These are phyloP conservation scores for Diplodia mutila DNA, from an alignment of 2,329 filamentous ascomycete genomes.

Conservation along the genomic window DNA sequence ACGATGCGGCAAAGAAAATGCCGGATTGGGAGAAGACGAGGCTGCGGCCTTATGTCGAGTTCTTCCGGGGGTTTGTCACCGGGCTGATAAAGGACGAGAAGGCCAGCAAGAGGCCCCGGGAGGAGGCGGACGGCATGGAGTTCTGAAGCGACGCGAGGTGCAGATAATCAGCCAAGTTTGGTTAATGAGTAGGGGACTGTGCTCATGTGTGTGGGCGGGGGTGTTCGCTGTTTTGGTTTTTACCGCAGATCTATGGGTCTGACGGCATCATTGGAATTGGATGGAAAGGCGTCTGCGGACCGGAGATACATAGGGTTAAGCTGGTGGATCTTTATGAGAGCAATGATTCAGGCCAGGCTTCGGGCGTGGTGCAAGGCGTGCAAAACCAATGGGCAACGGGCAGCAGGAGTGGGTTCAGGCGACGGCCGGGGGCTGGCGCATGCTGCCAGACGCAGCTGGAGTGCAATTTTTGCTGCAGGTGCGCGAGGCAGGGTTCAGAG, in stretches of 20 bases:
- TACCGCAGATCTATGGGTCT: slow-evolving; percentile 21
- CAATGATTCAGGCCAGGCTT: slow-evolving; percentile 14
- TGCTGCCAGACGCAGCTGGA: neutral
- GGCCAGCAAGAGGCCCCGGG: slow-evolving; percentile 58
- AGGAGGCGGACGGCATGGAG: slow-evolving; percentile 65
- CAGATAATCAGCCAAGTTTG: slow-evolving; percentile 10
- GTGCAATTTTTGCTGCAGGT: slow-evolving; percentile 15
- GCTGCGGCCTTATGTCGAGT: slow-evolving; percentile 88
- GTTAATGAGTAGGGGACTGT: slow-evolving; percentile 11
- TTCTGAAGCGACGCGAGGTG: slow-evolving; percentile 54
- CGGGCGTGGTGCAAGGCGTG: neutral
- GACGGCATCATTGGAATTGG: slow-evolving; percentile 7
- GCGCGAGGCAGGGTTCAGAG: slow-evolving; percentile 10
- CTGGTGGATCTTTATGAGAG: slow-evolving; percentile 10
- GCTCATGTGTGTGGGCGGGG: slow-evolving; percentile 4
- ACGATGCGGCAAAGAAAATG: slow-evolving; percentile 52
- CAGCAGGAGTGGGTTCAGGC: neutral
- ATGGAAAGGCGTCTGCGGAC: slow-evolving; percentile 12
- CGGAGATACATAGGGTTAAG: slow-evolving; percentile 14
- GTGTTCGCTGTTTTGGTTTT: slow-evolving; percentile 13
- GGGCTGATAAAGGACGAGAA: slow-evolving; percentile 75
- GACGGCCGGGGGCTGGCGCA: neutral
- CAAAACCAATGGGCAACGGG: neutral
- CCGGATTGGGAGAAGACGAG: slow-evolving; percentile 98
- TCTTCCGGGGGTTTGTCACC: slow-evolving; percentile 81